These are phyloP conservation scores for Dorcoceras hygrometricum DNA, from an alignment of 257 asterid species.

Conservation along the genomic window DNA sequence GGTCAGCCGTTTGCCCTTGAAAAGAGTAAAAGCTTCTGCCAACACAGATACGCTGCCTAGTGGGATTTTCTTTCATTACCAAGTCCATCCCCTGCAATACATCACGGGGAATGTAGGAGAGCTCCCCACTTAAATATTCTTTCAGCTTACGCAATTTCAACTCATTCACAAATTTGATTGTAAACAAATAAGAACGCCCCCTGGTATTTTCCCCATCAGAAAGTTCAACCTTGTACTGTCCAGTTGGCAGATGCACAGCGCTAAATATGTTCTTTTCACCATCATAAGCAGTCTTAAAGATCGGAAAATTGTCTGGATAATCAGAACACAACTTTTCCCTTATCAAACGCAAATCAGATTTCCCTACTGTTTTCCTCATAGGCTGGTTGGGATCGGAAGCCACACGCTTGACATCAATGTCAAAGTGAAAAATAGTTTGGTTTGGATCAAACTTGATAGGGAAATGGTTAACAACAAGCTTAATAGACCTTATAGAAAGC, in stretches of 20 bases:
- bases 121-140: constrained; percentile 45
- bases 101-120: constrained; percentile 48
- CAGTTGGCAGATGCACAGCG: constrained; percentile 40
- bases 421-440: constrained; percentile 46
- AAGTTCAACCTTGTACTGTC: constrained; percentile 34
- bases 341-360: constrained; percentile 38
- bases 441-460: constrained; percentile 35
- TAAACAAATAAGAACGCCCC: constrained; percentile 32
- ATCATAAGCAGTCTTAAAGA: constrained; percentile 45
- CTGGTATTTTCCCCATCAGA: constrained; percentile 40
- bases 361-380: constrained; percentile 30
- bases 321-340: constrained; percentile 39
- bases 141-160: constrained; percentile 42
- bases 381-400: constrained; percentile 24
- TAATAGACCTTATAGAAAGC: constrained; percentile 29
- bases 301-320: neutral
- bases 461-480: constrained; percentile 65
- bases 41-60: constrained; percentile 35
- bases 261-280: constrained; percentile 70
- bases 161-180: constrained; percentile 42
- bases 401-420: constrained; percentile 45
- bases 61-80: constrained; percentile 73
- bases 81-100: constrained; percentile 67
- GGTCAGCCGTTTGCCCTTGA: neutral
- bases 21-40: constrained; percentile 52